Percentiles rank a stretch among this genome's conserved stretches.
Evolutionary conservation across 2,329 filamentous ascomycete genomes (phyloP).

Genomic region (Trichophyton equinum): DNA sequence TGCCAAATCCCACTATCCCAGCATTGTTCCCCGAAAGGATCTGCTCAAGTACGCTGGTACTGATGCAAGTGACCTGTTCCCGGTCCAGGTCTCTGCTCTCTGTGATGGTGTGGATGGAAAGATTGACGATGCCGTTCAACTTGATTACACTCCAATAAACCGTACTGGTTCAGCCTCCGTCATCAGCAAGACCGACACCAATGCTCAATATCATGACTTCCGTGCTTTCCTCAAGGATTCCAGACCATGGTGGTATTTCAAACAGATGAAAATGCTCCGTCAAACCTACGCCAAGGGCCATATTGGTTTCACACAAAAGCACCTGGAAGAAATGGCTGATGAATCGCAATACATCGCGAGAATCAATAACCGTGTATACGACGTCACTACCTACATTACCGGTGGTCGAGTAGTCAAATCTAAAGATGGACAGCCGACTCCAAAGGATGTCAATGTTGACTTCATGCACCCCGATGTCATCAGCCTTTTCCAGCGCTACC

Average conservation of each 20-base stretch:
- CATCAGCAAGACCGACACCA: conserved; percentile 55
- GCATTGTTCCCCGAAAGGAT: conserved; percentile 45
- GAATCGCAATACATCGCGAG: conserved; percentile 60
- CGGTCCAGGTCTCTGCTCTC: conserved; percentile 83
- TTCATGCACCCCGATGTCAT: conserved; percentile 73
- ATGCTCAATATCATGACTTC: conserved; percentile 85
- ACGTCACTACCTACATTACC: conserved; percentile 68
- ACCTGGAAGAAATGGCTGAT: conserved; percentile 53
- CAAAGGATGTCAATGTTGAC: conserved; percentile 45
- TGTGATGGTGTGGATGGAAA: conserved; percentile 57
- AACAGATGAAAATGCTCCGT: conserved; percentile 70
- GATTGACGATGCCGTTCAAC: conserved; percentile 60
- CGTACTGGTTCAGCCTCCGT: conserved; percentile 53
- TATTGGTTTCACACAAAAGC: conserved; percentile 65
- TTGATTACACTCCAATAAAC: conserved; percentile 74
- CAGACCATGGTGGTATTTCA: conserved; percentile 81
- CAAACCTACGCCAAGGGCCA: conserved; percentile 73
- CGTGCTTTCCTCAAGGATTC: conserved; percentile 68
- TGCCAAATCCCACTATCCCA: conserved; percentile 65
- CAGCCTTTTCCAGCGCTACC: conserved; percentile 59
- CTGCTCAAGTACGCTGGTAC: conserved; percentile 72
- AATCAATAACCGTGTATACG: conserved; percentile 69
- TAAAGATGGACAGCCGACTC: conserved; percentile 40
- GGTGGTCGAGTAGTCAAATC: conserved; percentile 58
- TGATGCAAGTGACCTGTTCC: conserved; percentile 82